phyloP scores from a whole-genome alignment of 352 stramenopile species.

The Globisporangium abappressorium region DNA sequence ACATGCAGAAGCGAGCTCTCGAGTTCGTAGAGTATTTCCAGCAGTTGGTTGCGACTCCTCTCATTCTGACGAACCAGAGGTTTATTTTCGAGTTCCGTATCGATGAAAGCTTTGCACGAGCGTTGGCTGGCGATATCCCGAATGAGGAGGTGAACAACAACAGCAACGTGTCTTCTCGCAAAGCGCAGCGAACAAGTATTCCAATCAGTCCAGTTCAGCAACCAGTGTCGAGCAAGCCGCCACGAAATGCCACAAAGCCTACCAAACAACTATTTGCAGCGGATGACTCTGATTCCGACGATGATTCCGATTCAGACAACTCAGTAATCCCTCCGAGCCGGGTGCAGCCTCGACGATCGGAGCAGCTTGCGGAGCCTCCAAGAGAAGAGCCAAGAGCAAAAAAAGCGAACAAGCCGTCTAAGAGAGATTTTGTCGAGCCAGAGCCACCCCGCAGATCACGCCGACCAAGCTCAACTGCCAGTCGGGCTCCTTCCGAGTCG shows the following conservation, averaged over 20 bases:
- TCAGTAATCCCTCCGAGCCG: slow-evolving; percentile 3
- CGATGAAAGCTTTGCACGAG: slow-evolving; percentile 37
- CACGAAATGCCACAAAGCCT: slow-evolving; percentile 13
- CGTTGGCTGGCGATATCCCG: slow-evolving; percentile 13
- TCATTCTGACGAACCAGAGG: slow-evolving; percentile 48
- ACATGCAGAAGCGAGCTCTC: slow-evolving; percentile 82
- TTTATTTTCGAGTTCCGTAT: slow-evolving; percentile 73
- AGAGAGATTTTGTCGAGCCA: slow-evolving; percentile 20
- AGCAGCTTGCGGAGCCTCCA: background rate
- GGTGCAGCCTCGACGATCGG: slow-evolving; percentile 12
- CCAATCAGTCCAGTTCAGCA: slow-evolving; percentile 20
- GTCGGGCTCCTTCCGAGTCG: slow-evolving; percentile 6
- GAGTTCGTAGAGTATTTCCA: slow-evolving; percentile 78
- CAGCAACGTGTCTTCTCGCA: slow-evolving; percentile 7
- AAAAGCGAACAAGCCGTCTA: slow-evolving; percentile 24
- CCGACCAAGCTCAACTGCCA: slow-evolving; percentile 19
- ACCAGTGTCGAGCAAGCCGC: slow-evolving; percentile 6
- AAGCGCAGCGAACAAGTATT: background rate
- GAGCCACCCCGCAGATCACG: slow-evolving; percentile 17
- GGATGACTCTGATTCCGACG: slow-evolving; percentile 46
- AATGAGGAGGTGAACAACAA: slow-evolving; percentile 14
- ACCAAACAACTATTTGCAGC: slow-evolving; percentile 53
- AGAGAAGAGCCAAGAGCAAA: slow-evolving; percentile 19
- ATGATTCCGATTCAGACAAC: slow-evolving; percentile 39
- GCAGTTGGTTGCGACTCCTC: slow-evolving; percentile 46